Conservation (phyloP, 1,284 basidiomycete species). For the Cystobasidiaceae sp. region DNA sequence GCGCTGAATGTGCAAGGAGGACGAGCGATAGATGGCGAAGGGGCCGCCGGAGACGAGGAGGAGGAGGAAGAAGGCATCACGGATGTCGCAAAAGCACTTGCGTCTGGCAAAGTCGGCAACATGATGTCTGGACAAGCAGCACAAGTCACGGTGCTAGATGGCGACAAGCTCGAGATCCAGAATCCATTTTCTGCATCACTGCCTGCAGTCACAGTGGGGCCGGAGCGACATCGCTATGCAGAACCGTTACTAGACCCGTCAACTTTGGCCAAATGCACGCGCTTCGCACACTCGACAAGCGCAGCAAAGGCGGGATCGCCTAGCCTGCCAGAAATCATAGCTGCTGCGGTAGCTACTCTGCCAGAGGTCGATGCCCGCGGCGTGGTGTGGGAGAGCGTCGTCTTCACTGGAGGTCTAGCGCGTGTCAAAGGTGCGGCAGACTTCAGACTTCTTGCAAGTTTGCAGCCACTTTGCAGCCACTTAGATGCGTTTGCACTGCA, state of each 20-base stretch:
- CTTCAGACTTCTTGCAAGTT: constrained; percentile 10
- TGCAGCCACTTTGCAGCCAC: background rate
- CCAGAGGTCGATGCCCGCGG: constrained; percentile 55
- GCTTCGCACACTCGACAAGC: constrained; percentile 40
- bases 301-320: constrained; percentile 6
- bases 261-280: constrained; percentile 47
- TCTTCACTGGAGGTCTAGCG: constrained; percentile 74
- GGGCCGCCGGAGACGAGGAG: constrained; percentile 53
- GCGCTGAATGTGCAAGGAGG: constrained; percentile 50
- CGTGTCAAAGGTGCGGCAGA: constrained; percentile 72
- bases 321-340: constrained; percentile 45
- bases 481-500: background rate
- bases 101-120: constrained; percentile 47
- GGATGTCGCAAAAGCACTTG: constrained; percentile 53
- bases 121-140: constrained; percentile 50
- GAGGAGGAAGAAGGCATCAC: constrained; percentile 74
- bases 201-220: constrained; percentile 72
- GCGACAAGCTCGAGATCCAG: constrained; percentile 67
- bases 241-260: constrained; percentile 79
- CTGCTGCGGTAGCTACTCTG: constrained; percentile 50
- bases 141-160: constrained; percentile 41
- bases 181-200: constrained; percentile 70
- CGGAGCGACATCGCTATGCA: constrained; percentile 81
- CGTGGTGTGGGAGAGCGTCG: constrained; percentile 71
- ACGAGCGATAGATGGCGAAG: constrained; percentile 42